phyloP scores from a whole-genome alignment of 2,329 filamentous ascomycete genomes.

The Aspergillus ochraceoroseus region DNA sequence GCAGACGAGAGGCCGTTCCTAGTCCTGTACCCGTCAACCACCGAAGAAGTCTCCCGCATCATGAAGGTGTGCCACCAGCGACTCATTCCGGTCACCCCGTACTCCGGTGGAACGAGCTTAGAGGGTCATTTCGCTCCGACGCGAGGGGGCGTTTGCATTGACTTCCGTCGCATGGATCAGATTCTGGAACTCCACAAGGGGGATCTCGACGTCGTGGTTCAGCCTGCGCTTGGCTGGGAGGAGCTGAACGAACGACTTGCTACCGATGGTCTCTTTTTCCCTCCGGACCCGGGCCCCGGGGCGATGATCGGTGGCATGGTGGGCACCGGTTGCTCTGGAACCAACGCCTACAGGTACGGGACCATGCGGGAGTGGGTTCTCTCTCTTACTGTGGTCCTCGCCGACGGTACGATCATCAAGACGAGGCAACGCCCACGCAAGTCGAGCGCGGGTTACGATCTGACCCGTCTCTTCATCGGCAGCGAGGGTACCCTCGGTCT shows the following conservation, averaged over 20 bases:
- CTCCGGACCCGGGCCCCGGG: slow-evolving; percentile 83
- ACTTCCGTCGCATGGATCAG: slow-evolving; percentile 80
- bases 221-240: slow-evolving; percentile 84
- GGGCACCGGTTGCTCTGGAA: slow-evolving; percentile 58
- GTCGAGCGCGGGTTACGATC: slow-evolving; percentile 85
- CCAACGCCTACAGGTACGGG: slow-evolving; percentile 86
- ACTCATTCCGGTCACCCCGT: slow-evolving; percentile 77
- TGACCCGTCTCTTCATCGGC: slow-evolving; percentile 84
- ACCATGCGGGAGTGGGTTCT: slow-evolving; percentile 95
- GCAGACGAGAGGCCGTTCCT: slow-evolving; percentile 48
- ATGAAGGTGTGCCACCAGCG: slow-evolving; percentile 83
- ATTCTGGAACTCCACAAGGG: slow-evolving; percentile 72
- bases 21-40: slow-evolving; percentile 70
- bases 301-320: slow-evolving; percentile 80
- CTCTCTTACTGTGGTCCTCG: slow-evolving; percentile 78
- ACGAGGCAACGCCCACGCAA: slow-evolving; percentile 83
- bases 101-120: slow-evolving; percentile 80
- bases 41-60: slow-evolving; percentile 76
- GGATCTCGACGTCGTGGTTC: slow-evolving; percentile 70
- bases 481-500: slow-evolving; percentile 88
- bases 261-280: slow-evolving; percentile 77
- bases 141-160: slow-evolving; percentile 74
- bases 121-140: slow-evolving; percentile 87
- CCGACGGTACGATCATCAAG: slow-evolving; percentile 85
- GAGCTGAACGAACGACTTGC: slow-evolving; percentile 70